A percentile compares a stretch with the other conserved stretches of the same genome.
phyloP scores from a whole-genome alignment of 1,139 yeast species.

The Zygoascus sp. region DNA sequence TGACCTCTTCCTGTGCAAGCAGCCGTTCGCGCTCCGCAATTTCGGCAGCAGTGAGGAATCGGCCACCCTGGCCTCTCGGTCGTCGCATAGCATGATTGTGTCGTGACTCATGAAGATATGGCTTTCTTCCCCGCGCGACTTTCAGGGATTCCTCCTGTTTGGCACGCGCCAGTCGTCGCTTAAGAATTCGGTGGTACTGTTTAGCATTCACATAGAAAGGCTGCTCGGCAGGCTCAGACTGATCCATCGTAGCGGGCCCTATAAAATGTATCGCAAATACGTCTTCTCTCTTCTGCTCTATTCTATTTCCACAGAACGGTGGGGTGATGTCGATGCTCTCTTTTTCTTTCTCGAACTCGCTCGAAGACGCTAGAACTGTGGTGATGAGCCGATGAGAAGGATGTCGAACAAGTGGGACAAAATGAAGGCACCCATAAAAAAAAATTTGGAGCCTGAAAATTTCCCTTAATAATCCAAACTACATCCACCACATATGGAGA shows the following conservation, averaged over 20 bases:
- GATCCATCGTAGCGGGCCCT: slow-evolving; percentile 9
- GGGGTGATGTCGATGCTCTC: no score
- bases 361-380: slow-evolving; percentile 1
- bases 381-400: background rate
- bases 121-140: slow-evolving; percentile 86
- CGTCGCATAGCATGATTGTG: slow-evolving; percentile 99
- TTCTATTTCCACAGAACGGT: no score
- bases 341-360: no score
- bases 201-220: slow-evolving; percentile 98
- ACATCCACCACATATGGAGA: no score
- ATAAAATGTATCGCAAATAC: no score
- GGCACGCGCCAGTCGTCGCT: slow-evolving; percentile 90
- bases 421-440: background rate
- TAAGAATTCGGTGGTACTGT: slow-evolving; percentile 90
- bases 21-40: slow-evolving; percentile 73
- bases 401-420: background rate
- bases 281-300: no score
- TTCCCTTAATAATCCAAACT: background rate
- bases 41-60: slow-evolving; percentile 94
- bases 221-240: slow-evolving; percentile 52
- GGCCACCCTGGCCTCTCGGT: slow-evolving; percentile 98
- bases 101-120: slow-evolving; percentile 93
- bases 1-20: slow-evolving; percentile 35
- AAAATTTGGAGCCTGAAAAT: background rate
- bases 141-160: slow-evolving; percentile 83